phyloP scores from a whole-genome alignment of 2,329 filamentous ascomycete genomes.

The Dactylellina haptotyla region DNA sequence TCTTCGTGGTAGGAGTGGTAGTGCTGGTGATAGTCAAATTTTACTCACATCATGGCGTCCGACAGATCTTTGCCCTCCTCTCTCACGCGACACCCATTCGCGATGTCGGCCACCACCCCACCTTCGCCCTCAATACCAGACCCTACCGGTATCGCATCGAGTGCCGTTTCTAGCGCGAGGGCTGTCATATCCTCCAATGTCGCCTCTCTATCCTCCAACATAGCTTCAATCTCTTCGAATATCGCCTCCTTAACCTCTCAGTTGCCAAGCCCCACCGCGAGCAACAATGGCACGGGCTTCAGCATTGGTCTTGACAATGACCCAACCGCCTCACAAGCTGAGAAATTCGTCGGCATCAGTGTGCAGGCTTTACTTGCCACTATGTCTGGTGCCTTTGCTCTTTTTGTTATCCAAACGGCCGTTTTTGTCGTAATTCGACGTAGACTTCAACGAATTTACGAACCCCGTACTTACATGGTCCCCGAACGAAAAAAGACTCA shows the following conservation, averaged over 20 bases:
- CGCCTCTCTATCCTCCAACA: background rate
- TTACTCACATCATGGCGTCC: conserved; percentile 5
- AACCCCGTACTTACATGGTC: conserved; percentile 49
- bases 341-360: conserved; percentile 38
- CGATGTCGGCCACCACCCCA: conserved; percentile 23
- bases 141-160: conserved; percentile 2
- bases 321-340: conserved; percentile 24
- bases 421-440: conserved; percentile 37
- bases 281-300: background rate
- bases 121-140: conserved; percentile 9
- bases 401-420: conserved; percentile 44
- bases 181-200: background rate
- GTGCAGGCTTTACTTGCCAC: conserved; percentile 43
- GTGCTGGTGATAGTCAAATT: too few relatives aligned
- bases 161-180: background rate
- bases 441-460: conserved; percentile 37
- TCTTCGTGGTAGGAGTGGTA: too few relatives aligned
- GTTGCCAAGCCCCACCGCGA: conserved; percentile 24
- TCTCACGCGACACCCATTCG: conserved; percentile 16
- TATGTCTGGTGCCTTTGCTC: conserved; percentile 46
- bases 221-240: conserved; percentile 3
- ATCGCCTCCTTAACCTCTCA: conserved; percentile 13
- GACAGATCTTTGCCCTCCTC: conserved; percentile 1
- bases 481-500: conserved; percentile 46
- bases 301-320: conserved; percentile 29